Evolutionary conservation across 345 rosid species (phyloP).

Genomic region (Camelina sativa): DNA sequence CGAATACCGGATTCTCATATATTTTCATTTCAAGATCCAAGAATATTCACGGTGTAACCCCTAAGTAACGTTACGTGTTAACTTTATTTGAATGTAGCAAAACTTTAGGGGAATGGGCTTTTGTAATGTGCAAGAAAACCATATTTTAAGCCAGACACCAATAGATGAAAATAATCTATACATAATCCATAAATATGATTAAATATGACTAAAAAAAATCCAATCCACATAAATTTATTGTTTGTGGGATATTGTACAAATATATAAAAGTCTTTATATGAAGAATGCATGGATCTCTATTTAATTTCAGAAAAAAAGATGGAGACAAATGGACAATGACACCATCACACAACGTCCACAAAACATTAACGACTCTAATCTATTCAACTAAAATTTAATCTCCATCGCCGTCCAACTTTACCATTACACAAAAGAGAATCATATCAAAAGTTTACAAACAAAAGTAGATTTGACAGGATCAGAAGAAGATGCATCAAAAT

Average conservation of each 20-base stretch:
- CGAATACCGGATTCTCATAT: constrained; percentile 24
- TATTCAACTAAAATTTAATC: constrained; percentile 1
- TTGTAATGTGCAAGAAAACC: background rate
- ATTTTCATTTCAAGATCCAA: constrained; percentile 38
- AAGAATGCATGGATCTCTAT: background rate
- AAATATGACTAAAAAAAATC: constrained; percentile 6
- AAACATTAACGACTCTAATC: constrained; percentile 37
- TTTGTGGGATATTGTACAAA: constrained; percentile 16
- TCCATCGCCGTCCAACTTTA: constrained; percentile 37
- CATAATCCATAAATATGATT: background rate
- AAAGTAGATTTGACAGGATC: constrained; percentile 37
- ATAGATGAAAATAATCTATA: background rate
- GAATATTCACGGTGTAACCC: constrained; percentile 34
- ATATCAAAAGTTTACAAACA: constrained; percentile 18
- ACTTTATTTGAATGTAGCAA: constrained; percentile 14
- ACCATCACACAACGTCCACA: constrained; percentile 37
- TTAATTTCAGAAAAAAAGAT: constrained; percentile 12
- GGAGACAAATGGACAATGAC: constrained; percentile 36
- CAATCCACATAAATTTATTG: constrained; percentile 18
- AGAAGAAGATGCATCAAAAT: constrained; percentile 30
- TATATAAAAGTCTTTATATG: background rate
- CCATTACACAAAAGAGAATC: constrained; percentile 12
- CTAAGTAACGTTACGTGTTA: constrained; percentile 13
- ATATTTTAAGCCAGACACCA: constrained; percentile 25
- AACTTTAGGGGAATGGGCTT: constrained; percentile 12